Evolutionary conservation across 2,329 filamentous ascomycete genomes (phyloP).

Genomic region (Ceratocystis cacaofunesta): DNA sequence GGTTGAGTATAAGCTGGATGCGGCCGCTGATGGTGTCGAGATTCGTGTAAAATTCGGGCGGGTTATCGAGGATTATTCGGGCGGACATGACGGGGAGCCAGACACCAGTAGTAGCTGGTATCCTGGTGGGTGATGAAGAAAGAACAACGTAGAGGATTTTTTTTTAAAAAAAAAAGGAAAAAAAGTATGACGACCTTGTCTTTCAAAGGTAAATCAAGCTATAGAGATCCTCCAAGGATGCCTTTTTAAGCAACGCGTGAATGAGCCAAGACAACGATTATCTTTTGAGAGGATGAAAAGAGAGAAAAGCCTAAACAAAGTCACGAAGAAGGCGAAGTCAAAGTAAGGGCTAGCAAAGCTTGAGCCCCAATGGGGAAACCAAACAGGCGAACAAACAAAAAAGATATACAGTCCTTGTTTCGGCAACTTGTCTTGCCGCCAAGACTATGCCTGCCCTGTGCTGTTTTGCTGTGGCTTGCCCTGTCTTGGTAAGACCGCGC

Average conservation of each 20-base stretch:
- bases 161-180: background rate
- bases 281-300: background rate
- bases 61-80: constrained; percentile 49
- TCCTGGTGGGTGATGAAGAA: background rate
- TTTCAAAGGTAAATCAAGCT: background rate
- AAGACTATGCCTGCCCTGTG: background rate
- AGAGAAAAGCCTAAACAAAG: background rate
- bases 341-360: background rate
- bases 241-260: background rate
- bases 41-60: constrained; percentile 62
- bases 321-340: background rate
- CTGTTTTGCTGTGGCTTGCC: background rate
- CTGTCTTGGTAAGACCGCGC: background rate
- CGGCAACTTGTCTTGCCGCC: background rate
- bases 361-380: background rate
- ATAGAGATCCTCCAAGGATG: background rate
- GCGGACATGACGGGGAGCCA: constrained; percentile 41
- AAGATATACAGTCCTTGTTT: background rate
- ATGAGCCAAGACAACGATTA: background rate
- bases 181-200: background rate
- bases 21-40: constrained; percentile 57
- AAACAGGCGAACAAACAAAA: background rate
- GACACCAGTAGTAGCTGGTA: background rate
- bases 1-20: constrained; percentile 41
- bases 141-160: background rate